A percentile compares a stretch with the other conserved stretches of the same genome.
Evolutionary conservation across 2,329 filamentous ascomycete genomes (phyloP).

Genomic region (Dryadomyces sulphureus): DNA sequence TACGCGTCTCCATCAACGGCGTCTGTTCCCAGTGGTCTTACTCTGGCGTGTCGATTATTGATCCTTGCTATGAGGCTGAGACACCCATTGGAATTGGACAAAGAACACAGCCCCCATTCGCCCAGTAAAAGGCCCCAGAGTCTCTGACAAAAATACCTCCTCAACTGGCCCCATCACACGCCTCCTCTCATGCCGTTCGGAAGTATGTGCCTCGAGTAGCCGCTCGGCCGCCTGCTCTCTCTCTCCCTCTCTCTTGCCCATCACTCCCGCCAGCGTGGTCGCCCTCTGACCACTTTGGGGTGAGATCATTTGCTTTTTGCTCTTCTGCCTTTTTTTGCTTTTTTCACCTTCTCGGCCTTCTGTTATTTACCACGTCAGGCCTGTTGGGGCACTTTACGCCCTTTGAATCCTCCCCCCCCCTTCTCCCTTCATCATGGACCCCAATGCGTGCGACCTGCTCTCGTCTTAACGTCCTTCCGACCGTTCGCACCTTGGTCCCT

Average conservation of each 20-base stretch:
- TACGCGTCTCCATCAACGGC: neutral
- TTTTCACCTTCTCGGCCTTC: neutral
- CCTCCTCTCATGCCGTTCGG: no score
- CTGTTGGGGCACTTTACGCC: no score
- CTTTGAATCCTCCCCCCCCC: neutral
- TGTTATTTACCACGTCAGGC: no score
- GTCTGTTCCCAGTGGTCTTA: constrained; percentile 7
- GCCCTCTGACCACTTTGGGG: no score
- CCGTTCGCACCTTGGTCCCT: no score
- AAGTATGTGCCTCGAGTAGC: no score
- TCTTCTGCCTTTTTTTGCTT: neutral
- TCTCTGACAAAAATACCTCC: neutral
- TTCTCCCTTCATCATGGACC: neutral
- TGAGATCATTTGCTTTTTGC: neutral
- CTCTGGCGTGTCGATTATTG: neutral
- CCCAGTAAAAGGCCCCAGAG: no score
- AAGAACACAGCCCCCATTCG: no score
- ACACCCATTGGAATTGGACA: constrained; percentile 2
- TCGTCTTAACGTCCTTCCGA: neutral
- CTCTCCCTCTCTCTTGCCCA: neutral
- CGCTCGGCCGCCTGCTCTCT: no score
- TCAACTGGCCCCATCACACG: no score
- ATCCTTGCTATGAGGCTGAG: constrained; percentile 4
- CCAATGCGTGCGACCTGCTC: neutral
- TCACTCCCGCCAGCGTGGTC: neutral